Base-by-base conservation (phyloP, 768 basidiomycete genomes). In the Dentipellis sp. region DNA sequence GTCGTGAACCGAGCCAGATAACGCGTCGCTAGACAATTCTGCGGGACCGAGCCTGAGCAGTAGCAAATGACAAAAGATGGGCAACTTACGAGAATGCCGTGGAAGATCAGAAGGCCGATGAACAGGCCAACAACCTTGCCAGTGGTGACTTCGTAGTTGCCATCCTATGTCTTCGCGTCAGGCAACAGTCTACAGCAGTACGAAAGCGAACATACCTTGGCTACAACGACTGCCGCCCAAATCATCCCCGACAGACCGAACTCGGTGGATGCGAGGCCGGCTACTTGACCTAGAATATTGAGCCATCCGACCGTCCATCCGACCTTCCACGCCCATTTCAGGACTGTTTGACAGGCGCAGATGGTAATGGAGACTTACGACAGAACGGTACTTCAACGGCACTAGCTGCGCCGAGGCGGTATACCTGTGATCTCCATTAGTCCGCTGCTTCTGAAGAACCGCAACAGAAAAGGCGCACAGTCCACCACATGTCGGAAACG, bases 301-400 rank as follows among this genome's bases (percentile, higher is more conserved):
- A 92, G 75, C 88, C 88, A 90, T 50, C 88, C 88, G 16, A 89
- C 87, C 10, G 87, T 69, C 86, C 86, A 88, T 29, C 86, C 86
- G 37, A 88, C 76, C 80, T 83, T 47, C 34, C 42, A 45, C 42
- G 52, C 12, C 19, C 46, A 46, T 37, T 37, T 6, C 45, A 23
- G 9, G 34, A 29, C 29, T 29, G 29, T 29, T 29, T 29, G 22
- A n/a, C 23, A 48, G 5, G 9, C 16, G 22, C 7, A 7, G 22
- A 36, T 17, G 49, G 34, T 5, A 50, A 38, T 38, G 51, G 50
- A 37, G 37, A 63, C 70, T 35, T 63, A 84, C 86, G 65, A 73
- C 79, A 39, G 87, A 81, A 52, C 87, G 80, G 63, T 86, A 76
- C 55, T 68, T 76, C 60, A 72, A 76, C 0, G 87, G 88, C 5